Evolutionary conservation across 495 filamentous ascomycete species (phyloP).

Genomic region (Podospora pseudoanserina): DNA sequence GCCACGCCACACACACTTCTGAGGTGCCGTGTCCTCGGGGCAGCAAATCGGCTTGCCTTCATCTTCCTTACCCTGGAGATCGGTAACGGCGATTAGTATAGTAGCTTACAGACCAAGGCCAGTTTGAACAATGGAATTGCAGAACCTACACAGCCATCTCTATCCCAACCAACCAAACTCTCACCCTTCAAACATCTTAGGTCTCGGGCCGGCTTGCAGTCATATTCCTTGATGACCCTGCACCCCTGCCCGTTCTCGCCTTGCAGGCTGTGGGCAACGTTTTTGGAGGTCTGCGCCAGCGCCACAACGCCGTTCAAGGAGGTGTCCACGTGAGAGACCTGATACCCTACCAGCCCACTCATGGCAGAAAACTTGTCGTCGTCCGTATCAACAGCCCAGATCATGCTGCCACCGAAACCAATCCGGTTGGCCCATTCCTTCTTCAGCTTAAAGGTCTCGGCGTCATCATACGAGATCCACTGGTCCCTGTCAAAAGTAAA

Average conservation of each 20-base stretch:
- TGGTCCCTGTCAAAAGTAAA: conserved; percentile 35
- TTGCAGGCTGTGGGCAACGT: background rate
- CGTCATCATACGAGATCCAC: conserved; percentile 47
- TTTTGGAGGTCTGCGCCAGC: background rate
- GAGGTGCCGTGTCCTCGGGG: background rate
- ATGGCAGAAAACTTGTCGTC: background rate
- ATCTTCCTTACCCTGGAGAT: background rate
- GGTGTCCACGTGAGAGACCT: background rate
- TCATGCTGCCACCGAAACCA: conserved; percentile 8
- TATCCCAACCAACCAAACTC: background rate
- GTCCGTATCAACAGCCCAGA: conserved; percentile 8
- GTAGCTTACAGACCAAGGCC: no score
- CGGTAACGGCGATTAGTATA: no score
- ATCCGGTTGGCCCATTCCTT: conserved; percentile 6
- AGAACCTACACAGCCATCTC: background rate
- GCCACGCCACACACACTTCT: background rate
- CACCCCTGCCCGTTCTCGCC: background rate
- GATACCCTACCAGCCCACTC: background rate
- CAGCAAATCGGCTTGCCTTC: background rate
- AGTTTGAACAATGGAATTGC: no score
- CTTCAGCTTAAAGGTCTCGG: conserved; percentile 39
- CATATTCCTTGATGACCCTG: background rate
- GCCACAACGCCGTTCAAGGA: background rate
- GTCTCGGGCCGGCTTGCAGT: background rate
- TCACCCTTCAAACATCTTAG: background rate